Evolutionary conservation across 169 alveolate genomes (phyloP).

Genomic region (Perkinsus marinus): DNA sequence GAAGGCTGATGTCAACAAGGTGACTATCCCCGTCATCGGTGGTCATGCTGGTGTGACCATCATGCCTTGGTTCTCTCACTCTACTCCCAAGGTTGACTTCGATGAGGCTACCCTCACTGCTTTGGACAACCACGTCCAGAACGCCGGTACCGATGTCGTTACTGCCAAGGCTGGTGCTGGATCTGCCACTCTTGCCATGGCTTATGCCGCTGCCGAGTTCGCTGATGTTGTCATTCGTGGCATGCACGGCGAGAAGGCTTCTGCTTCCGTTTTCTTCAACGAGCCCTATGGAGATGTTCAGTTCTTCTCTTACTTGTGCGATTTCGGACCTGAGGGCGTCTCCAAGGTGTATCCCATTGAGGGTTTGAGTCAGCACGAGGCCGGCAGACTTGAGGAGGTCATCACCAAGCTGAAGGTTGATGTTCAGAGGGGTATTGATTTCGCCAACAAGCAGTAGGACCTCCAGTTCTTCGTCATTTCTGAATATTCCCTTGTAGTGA

Average conservation of each 20-base stretch:
- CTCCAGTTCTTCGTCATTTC: too few relatives aligned
- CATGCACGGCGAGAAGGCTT: constrained; percentile 4
- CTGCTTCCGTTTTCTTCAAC: constrained; percentile 17
- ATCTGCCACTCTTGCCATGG: constrained; percentile 26
- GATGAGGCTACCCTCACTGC: neutral
- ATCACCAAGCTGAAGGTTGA: neutral
- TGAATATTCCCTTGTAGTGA: too few relatives aligned
- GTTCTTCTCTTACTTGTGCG: neutral
- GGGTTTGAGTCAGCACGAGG: neutral
- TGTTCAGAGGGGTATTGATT: neutral
- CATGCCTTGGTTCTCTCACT: constrained; percentile 25
- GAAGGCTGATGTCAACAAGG: constrained; percentile 1
- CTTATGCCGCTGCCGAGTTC: constrained; percentile 23
- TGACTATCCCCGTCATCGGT: constrained; percentile 21
- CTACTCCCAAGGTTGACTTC: neutral
- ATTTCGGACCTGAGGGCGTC: neutral
- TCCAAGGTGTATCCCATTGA: neutral
- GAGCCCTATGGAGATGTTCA: constrained; percentile 2
- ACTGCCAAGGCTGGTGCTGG: constrained; percentile 19
- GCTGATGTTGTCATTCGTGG: constrained; percentile 12
- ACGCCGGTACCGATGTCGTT: constrained; percentile 28
- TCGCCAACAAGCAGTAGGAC: neutral
- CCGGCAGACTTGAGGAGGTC: neutral
- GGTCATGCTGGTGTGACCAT: constrained; percentile 24
- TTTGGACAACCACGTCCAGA: constrained; percentile 15